Conservation (phyloP, 345 rosid genomes). For the Aegle marmelos region DNA sequence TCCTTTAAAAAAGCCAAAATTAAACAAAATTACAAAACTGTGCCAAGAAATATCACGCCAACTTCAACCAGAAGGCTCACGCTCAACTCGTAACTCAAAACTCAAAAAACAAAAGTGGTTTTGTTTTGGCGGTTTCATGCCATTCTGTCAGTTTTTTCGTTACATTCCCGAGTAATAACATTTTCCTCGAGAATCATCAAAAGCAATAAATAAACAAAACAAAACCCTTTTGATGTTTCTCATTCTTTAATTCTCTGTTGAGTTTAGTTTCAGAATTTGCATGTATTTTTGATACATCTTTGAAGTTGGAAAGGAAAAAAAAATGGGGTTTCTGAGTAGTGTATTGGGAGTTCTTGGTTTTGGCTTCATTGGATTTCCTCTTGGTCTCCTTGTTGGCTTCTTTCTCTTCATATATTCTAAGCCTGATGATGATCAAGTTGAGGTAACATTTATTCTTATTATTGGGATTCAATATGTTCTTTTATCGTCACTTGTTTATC, state of each 20-base stretch:
- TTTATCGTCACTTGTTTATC: not conserved
- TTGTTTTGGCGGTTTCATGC: conserved; percentile 5
- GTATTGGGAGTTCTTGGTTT: conserved; percentile 64
- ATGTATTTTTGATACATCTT: not conserved
- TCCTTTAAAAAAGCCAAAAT: not conserved
- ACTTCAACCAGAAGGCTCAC: not conserved
- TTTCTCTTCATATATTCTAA: conserved; percentile 58
- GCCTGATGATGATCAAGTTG: conserved; percentile 30
- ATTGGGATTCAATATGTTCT: too few species aligned
- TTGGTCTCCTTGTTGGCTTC: conserved; percentile 73
- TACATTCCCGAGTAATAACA: not conserved
- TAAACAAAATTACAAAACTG: not conserved
- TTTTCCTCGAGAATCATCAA: not conserved
- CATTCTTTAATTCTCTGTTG: not conserved
- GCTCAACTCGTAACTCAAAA: not conserved
- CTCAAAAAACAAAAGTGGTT: not conserved
- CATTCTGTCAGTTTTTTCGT: not conserved
- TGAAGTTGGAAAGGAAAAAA: not conserved
- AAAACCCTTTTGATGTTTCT: not conserved
- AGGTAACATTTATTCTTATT: conserved; percentile 39
- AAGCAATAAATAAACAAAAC: not conserved
- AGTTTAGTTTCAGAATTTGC: not conserved
- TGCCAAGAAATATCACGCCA: not conserved
- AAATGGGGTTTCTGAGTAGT: conserved; percentile 52
- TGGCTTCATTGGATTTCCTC: conserved; percentile 54